phyloP scores from a whole-genome alignment of 805 yeast species.

The Martiniozyma abietophila region DNA sequence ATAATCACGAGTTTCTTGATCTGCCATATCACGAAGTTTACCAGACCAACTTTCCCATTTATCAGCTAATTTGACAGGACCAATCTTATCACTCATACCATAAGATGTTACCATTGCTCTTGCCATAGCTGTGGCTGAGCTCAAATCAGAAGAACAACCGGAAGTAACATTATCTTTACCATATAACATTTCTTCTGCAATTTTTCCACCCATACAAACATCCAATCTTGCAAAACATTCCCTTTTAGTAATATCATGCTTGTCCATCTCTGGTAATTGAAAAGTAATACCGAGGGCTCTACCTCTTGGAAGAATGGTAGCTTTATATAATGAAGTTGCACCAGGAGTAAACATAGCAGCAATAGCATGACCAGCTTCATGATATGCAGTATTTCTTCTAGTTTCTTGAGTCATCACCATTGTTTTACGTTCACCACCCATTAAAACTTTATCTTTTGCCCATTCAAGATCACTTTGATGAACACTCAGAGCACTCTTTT shows the following conservation, averaged over 20 bases:
- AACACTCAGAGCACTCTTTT: conserved; percentile 81
- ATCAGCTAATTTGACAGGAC: conserved; percentile 84
- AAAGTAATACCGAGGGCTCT: conserved; percentile 94
- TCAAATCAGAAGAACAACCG: conserved; percentile 90
- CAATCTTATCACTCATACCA: conserved; percentile 92
- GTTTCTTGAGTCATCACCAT: conserved; percentile 97
- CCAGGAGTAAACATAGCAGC: conserved; percentile 93
- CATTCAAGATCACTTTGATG: conserved; percentile 91
- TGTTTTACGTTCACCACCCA: conserved; percentile 97
- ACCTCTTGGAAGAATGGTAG: conserved; percentile 95
- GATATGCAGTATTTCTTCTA: conserved; percentile 90
- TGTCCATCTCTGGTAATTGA: conserved; percentile 97
- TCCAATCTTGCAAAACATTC: conserved; percentile 90
- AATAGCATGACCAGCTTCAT: conserved; percentile 99
- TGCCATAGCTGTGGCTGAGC: conserved; percentile 85
- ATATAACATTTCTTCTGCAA: conserved; percentile 88
- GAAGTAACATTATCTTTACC: conserved; percentile 90
- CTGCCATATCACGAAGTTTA: conserved; percentile 80
- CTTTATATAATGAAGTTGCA: conserved; percentile 92
- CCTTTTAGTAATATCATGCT: conserved; percentile 80
- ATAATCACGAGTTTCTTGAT: conserved; percentile 75
- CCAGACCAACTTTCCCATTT: conserved; percentile 96
- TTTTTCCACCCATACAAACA: conserved; percentile 98
- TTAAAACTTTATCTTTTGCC: conserved; percentile 96
- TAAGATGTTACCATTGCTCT: conserved; percentile 94